A percentile compares a stretch with the other conserved stretches of the same genome.
phyloP scores from a whole-genome alignment of 257 asterid genomes.

The Capsicum rhomboideum region DNA sequence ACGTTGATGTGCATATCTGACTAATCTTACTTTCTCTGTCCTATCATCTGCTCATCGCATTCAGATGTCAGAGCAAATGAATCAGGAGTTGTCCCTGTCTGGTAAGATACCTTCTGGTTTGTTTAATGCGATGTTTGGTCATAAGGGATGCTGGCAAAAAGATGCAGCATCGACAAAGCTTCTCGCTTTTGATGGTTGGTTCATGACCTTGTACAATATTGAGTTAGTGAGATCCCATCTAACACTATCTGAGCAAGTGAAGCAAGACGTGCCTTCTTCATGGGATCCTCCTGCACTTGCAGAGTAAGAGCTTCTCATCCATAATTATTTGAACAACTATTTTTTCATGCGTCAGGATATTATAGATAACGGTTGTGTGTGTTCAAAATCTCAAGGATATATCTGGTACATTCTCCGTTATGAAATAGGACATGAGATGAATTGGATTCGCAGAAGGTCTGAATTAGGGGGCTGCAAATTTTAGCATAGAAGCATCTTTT shows the following conservation, averaged over 20 bases:
- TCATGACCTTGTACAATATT: conserved; percentile 68
- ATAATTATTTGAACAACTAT: background rate
- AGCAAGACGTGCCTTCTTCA: conserved; percentile 60
- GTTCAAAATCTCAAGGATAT: background rate
- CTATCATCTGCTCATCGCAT: background rate
- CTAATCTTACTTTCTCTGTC: background rate
- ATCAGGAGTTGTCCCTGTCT: conserved; percentile 69
- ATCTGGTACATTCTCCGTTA: background rate
- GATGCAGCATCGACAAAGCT: conserved; percentile 73
- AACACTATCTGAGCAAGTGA: conserved; percentile 56
- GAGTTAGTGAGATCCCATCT: conserved; percentile 68
- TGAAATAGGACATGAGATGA: background rate
- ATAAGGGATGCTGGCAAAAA: conserved; percentile 87
- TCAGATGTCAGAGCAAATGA: conserved; percentile 84
- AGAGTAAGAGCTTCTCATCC: conserved; percentile 51
- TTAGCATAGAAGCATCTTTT: background rate
- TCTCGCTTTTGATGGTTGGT: conserved; percentile 93
- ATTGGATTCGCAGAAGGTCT: background rate
- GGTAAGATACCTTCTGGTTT: conserved; percentile 90
- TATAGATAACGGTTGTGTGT: background rate
- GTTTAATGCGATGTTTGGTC: conserved; percentile 75
- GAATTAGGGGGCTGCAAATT: background rate
- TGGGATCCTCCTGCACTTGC: conserved; percentile 95
- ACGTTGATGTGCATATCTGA: background rate
- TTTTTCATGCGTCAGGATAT: background rate